A percentile compares a stretch with the other conserved stretches of the same genome.
Conservation (phyloP, 768 basidiomycete genomes). For the Coprinopsis sp. region DNA sequence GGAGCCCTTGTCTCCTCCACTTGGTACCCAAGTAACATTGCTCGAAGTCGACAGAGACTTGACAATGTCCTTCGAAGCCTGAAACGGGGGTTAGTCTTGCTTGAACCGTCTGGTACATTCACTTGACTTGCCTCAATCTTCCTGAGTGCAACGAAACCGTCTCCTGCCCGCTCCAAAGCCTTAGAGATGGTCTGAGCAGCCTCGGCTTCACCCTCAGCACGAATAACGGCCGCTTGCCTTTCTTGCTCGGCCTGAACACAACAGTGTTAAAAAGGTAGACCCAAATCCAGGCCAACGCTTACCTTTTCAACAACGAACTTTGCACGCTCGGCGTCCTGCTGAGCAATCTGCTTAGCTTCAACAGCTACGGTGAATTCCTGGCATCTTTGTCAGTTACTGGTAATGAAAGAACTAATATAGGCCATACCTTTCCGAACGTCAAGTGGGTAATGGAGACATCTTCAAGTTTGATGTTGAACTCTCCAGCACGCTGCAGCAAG, state of each 20-base stretch:
- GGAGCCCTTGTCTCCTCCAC: conserved; percentile 41
- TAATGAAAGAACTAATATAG: conserved; percentile 6
- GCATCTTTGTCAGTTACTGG: not conserved
- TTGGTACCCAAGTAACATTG: conserved; percentile 88
- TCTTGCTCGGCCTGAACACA: conserved; percentile 89
- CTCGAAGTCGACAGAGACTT: conserved; percentile 72
- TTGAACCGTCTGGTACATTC: too few species aligned
- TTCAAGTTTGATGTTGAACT: conserved; percentile 93
- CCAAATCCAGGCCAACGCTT: conserved; percentile 5
- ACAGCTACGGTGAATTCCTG: conserved; percentile 98
- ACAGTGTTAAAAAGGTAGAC: not conserved
- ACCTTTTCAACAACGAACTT: conserved; percentile 99
- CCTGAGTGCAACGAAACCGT: conserved; percentile 90
- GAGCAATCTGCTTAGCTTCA: conserved; percentile 99
- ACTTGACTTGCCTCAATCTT: conserved; percentile 97
- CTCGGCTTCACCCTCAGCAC: conserved; percentile 98
- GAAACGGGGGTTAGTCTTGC: too few species aligned
- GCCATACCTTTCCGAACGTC: conserved; percentile 78
- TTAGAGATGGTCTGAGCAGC: conserved; percentile 90
- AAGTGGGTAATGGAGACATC: conserved; percentile 96
- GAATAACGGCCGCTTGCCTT: conserved; percentile 94
- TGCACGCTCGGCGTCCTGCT: conserved; percentile 98
- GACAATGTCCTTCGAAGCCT: conserved; percentile 97
- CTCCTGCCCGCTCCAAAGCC: conserved; percentile 90
- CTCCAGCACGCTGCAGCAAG: conserved; percentile 86